Conservation (phyloP, 2,329 filamentous ascomycete genomes). For the Sclerotinia spermophila region DNA sequence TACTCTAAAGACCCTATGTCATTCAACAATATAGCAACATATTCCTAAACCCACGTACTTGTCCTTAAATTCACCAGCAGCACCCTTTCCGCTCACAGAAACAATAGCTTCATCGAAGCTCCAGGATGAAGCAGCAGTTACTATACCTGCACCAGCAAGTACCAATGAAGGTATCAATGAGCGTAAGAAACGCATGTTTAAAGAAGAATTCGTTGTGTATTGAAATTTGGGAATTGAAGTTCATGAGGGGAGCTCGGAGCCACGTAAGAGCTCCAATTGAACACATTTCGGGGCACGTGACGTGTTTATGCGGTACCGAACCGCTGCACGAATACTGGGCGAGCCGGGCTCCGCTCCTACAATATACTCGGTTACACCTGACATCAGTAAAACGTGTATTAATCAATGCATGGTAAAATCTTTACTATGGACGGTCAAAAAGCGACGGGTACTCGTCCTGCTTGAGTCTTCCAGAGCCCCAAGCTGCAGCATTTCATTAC, state of each 20-base stretch:
- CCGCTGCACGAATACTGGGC: not conserved
- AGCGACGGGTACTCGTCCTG: too few relatives aligned
- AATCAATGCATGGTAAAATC: too few relatives aligned
- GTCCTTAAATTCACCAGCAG: slow-evolving; percentile 53
- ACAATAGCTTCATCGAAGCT: slow-evolving; percentile 70
- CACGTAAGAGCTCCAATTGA: slow-evolving; percentile 21
- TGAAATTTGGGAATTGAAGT: slow-evolving; percentile 2
- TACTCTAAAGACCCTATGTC: not conserved
- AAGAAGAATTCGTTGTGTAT: not conserved
- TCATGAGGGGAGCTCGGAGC: slow-evolving; percentile 16
- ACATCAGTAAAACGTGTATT: too few relatives aligned
- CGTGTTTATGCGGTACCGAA: slow-evolving; percentile 3
- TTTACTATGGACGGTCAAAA: too few relatives aligned
- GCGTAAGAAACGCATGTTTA: slow-evolving; percentile 42
- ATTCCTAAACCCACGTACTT: slow-evolving; percentile 49
- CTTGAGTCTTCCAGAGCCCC: too few relatives aligned
- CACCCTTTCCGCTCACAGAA: slow-evolving; percentile 58
- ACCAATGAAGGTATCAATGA: slow-evolving; percentile 43
- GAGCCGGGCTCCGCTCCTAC: too few relatives aligned
- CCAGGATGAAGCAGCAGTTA: slow-evolving; percentile 55
- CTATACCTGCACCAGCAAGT: slow-evolving; percentile 41
- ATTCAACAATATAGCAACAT: slow-evolving; percentile 9
- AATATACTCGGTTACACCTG: too few relatives aligned
- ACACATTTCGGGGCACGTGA: slow-evolving; percentile 14
- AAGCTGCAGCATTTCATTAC: too few relatives aligned